phyloP scores from a whole-genome alignment of 2,329 filamentous ascomycete species.

The Fusarium sp. region DNA sequence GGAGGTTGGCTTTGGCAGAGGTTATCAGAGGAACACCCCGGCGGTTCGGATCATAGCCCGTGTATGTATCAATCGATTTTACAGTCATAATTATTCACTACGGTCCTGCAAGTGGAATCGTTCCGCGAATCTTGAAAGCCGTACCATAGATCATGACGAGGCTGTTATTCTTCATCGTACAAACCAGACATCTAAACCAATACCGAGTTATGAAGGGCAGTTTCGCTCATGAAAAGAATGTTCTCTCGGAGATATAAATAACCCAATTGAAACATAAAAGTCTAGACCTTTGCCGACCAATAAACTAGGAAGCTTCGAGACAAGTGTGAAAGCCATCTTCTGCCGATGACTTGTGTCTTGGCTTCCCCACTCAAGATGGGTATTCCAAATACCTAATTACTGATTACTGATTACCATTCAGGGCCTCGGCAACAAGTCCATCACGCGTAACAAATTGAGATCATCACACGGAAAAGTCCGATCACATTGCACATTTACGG shows the following conservation, averaged over 20 bases:
- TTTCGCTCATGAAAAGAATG: background rate
- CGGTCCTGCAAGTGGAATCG: background rate
- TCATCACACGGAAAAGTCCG: background rate
- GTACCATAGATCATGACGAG: background rate
- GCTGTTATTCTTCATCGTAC: background rate
- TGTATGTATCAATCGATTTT: background rate
- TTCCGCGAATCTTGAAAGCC: background rate
- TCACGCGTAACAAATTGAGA: background rate
- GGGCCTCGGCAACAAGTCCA: background rate
- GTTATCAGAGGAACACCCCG: background rate
- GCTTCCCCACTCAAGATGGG: background rate
- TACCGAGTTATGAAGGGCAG: background rate
- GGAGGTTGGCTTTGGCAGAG: background rate
- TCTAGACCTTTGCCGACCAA: background rate
- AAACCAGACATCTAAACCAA: background rate
- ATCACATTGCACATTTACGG: background rate
- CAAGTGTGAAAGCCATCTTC: background rate
- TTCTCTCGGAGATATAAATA: background rate
- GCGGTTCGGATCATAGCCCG: background rate
- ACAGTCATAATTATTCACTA: background rate
- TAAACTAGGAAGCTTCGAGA: background rate
- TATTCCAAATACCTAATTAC: slow-evolving; percentile 3
- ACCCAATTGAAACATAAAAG: background rate
- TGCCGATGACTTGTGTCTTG: background rate
- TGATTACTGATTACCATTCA: slow-evolving; percentile 5